Evolutionary conservation across 192 early-diverging fungal genomes (phyloP), one percentile per base, ranked within the genome.

Genomic region (Backusella liffmaniae): DNA sequence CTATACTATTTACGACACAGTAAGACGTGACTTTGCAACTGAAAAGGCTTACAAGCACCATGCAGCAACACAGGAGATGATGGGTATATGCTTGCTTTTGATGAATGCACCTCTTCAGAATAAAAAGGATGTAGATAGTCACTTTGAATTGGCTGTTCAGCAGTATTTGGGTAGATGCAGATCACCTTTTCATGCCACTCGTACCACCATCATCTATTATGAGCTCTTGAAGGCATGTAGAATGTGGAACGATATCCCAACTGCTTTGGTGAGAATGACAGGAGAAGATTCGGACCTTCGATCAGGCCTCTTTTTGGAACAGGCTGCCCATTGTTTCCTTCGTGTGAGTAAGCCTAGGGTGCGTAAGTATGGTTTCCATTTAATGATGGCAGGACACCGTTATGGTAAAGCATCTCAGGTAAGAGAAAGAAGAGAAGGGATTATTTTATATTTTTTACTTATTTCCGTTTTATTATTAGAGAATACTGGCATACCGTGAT

Each of bases 311-410:
- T 90, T 96, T 59, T 80, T 95, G 62, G 98, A 99, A 79, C 97
- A 98, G 79, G 94, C 97, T 0, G 96, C 96, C 0, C 89, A 93
- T 42, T 91, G 92, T 35, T 95, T 91, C 76, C 67, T 96, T 26
- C 87, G 88, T 66, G 39, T 83, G 15, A 77, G 82, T n/a, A 89
- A 87, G 1, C 89, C 93, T 0, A 90, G 93, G 82, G 83, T 91
- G 23, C 89, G 97, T 66, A 97, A 96, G 74, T 96, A 94, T 78
- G 93, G 93, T 0, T 97, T 98, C 79, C 94, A 97, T 75, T 79
- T 96, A 39, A 89, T 98, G 67, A 86, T 98, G 76, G 94, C 97
- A 9, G 94, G 89, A 0, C 94, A 95, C 78, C 82, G 93, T 26
- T 99, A 90, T 82, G 87, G 86, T 71, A 94, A 91, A 79, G 90